Evolutionary conservation across 2,329 filamentous ascomycete genomes (phyloP).

Genomic region (Epicoccum sorghinum): DNA sequence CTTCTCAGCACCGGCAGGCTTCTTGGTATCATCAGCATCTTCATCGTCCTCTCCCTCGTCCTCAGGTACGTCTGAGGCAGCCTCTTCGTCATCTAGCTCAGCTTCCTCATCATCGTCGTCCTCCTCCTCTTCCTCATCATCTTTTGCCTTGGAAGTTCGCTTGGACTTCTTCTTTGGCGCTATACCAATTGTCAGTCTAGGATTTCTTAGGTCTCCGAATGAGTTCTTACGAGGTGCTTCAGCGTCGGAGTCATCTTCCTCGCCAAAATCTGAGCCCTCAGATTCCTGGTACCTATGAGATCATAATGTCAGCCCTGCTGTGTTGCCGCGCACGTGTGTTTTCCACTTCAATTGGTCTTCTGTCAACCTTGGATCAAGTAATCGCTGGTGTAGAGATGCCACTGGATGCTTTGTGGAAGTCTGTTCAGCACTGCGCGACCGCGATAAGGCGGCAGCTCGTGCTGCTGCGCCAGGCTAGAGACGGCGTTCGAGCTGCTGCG

Average conservation of each 20-base stretch:
- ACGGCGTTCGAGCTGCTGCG: not conserved
- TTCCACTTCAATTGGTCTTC: not conserved
- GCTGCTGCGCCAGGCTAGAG: not conserved
- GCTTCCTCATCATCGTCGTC: constrained; percentile 45
- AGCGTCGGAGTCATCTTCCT: constrained; percentile 44
- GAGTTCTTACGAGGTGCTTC: constrained; percentile 43
- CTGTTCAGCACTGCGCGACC: not conserved
- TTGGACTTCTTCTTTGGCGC: constrained; percentile 47
- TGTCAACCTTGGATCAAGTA: not conserved
- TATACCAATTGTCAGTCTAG: constrained; percentile 9
- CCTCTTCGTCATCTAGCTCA: constrained; percentile 40
- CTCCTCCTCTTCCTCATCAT: constrained; percentile 35
- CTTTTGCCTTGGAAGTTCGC: constrained; percentile 37
- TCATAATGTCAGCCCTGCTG: constrained; percentile 26
- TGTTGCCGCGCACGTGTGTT: not conserved
- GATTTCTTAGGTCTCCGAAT: not conserved
- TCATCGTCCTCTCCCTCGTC: constrained; percentile 38
- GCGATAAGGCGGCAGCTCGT: not conserved
- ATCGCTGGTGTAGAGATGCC: not conserved
- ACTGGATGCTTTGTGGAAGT: not conserved
- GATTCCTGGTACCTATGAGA: constrained; percentile 45
- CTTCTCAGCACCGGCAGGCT: constrained; percentile 42
- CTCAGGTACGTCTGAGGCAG: constrained; percentile 11
- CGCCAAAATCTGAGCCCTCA: constrained; percentile 46
- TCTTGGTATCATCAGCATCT: constrained; percentile 48